Conservation (phyloP, 2,329 filamentous ascomycete species). For the Fusarium xylarioides region DNA sequence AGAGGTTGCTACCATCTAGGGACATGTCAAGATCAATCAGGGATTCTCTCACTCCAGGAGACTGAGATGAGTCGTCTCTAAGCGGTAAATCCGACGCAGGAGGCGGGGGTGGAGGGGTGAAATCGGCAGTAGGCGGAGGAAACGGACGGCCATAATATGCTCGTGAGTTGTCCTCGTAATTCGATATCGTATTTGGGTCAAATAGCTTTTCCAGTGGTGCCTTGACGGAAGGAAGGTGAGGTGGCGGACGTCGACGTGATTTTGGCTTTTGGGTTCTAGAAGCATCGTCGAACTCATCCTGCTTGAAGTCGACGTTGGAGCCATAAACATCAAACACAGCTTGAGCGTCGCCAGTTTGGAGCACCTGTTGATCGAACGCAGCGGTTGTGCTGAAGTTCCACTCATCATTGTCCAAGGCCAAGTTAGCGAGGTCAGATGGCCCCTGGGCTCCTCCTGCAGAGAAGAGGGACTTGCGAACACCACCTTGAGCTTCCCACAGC, state of each 20-base stretch:
- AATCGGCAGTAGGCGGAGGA: conserved; percentile 54
- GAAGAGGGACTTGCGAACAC: conserved; percentile 73
- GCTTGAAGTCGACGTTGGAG: conserved; percentile 63
- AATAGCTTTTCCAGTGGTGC: conserved; percentile 72
- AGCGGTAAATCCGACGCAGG: conserved; percentile 63
- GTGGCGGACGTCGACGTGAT: conserved; percentile 64
- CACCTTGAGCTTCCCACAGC: conserved; percentile 78
- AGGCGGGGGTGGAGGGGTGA: conserved; percentile 54
- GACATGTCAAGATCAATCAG: conserved; percentile 72
- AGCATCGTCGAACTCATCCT: conserved; percentile 57
- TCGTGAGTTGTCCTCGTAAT: conserved; percentile 70
- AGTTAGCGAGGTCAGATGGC: conserved; percentile 55
- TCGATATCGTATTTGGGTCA: conserved; percentile 71
- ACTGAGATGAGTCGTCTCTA: conserved; percentile 62
- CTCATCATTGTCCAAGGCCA: conserved; percentile 63
- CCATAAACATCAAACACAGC: conserved; percentile 71
- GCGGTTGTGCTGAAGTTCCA: conserved; percentile 75
- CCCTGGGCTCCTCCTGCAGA: conserved; percentile 66
- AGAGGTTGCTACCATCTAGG: conserved; percentile 63
- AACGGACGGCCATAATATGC: conserved; percentile 65
- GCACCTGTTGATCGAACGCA: conserved; percentile 68
- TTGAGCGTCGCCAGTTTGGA: conserved; percentile 62
- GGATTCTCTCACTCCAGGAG: conserved; percentile 65
- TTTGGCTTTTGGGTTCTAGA: conserved; percentile 64
- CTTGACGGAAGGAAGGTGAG: conserved; percentile 65